Conservation (phyloP, 2,329 filamentous ascomycete genomes). For the Aspergillus caelatus region DNA sequence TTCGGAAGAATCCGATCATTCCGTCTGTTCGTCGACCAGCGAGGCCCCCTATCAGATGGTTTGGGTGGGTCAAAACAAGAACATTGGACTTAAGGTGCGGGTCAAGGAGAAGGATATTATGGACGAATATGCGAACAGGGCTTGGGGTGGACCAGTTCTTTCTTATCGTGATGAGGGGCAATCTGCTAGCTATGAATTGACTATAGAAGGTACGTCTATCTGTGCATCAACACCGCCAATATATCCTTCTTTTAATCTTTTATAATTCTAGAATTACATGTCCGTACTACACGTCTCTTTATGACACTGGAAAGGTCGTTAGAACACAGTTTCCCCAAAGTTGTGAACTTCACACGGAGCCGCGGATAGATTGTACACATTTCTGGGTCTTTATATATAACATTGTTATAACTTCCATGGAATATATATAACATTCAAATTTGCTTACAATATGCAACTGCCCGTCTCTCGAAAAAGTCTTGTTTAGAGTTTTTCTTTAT, state of each 20-base stretch:
- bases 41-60: slow-evolving; percentile 51
- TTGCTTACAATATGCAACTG: not conserved
- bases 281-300: slow-evolving; percentile 66
- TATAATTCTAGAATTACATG: slow-evolving; percentile 60
- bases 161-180: slow-evolving; percentile 63
- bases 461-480: not conserved
- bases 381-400: no score
- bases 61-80: slow-evolving; percentile 67
- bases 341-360: slow-evolving; percentile 50
- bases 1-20: not conserved
- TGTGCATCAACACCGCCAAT: not conserved
- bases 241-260: not conserved
- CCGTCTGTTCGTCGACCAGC: not conserved
- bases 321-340: slow-evolving; percentile 63
- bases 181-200: slow-evolving; percentile 70
- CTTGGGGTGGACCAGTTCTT: slow-evolving; percentile 51
- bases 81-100: slow-evolving; percentile 70
- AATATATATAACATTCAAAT: not conserved
- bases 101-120: slow-evolving; percentile 57
- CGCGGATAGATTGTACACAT: slow-evolving; percentile 1
- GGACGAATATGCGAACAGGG: slow-evolving; percentile 38
- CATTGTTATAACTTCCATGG: no score
- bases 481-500: not conserved
- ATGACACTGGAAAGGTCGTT: slow-evolving; percentile 67
- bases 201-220: slow-evolving; percentile 66